Evolutionary conservation across 2,329 filamentous ascomycete genomes (phyloP).

Genomic region (Aspergillus alliaceus): DNA sequence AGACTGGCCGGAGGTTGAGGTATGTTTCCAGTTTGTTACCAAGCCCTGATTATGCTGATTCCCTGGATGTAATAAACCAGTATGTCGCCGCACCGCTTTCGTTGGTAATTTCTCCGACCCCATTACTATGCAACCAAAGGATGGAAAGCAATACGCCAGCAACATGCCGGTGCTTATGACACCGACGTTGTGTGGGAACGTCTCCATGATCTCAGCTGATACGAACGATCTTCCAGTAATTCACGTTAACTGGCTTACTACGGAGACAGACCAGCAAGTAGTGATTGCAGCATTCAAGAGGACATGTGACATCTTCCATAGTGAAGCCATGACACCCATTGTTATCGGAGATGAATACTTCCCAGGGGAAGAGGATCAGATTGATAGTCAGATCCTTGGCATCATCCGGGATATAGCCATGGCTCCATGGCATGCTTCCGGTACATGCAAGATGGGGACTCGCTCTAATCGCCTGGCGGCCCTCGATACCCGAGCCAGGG

Average conservation of each 20-base stretch:
- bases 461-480: conserved; percentile 29
- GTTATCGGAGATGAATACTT: conserved; percentile 37
- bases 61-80: conserved; percentile 7
- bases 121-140: conserved; percentile 20
- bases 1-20: conserved; percentile 43
- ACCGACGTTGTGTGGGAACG: conserved; percentile 47
- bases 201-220: conserved; percentile 39
- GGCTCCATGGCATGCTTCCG: conserved; percentile 30
- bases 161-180: conserved; percentile 29
- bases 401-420: conserved; percentile 31
- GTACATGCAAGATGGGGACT: conserved; percentile 36
- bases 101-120: conserved; percentile 29
- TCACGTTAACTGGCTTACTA: conserved; percentile 49
- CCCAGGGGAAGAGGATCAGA: conserved; percentile 39
- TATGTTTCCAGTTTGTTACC: not conserved
- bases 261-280: conserved; percentile 46
- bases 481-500: conserved; percentile 31
- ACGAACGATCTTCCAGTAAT: conserved; percentile 42
- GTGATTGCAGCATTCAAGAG: conserved; percentile 47
- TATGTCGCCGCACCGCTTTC: conserved; percentile 30
- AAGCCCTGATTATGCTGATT: not conserved
- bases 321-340: conserved; percentile 28
- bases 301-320: conserved; percentile 38
- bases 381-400: conserved; percentile 46
- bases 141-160: conserved; percentile 26